A percentile compares a stretch with the other conserved stretches of the same genome.
Evolutionary conservation across 345 rosid genomes (phyloP).

Genomic region (Boechera stricta): DNA sequence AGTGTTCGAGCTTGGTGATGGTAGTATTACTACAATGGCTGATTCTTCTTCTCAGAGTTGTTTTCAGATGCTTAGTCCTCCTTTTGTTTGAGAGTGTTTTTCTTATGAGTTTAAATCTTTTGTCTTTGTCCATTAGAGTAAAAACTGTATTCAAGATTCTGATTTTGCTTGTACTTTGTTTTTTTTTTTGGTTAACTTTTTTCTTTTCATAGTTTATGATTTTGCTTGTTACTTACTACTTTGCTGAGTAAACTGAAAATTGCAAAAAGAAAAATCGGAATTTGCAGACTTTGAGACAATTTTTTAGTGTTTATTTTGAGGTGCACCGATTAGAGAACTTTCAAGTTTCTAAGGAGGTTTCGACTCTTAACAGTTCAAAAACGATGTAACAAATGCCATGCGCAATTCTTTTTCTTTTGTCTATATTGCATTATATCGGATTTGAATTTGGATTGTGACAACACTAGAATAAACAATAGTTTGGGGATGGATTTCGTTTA

Average conservation of each 20-base stretch:
- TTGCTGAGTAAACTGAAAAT: neutral
- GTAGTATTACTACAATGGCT: constrained; percentile 5
- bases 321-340: no score
- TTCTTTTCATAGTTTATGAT: neutral
- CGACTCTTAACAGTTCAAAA: neutral
- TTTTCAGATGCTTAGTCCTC: constrained; percentile 24
- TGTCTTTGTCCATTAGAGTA: neutral
- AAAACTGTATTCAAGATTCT: neutral
- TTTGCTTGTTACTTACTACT: neutral
- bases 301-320: neutral
- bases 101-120: no score
- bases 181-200: neutral
- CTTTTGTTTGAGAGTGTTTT: constrained; percentile 9
- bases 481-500: neutral
- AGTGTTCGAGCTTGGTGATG: constrained; percentile 35
- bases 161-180: neutral
- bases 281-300: neutral
- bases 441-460: no score
- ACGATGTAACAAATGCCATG: no score
- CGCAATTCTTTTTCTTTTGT: neutral
- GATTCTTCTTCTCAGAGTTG: neutral
- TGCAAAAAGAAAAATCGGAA: neutral
- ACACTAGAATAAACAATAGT: neutral
- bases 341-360: neutral
- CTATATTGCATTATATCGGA: no score